Evolutionary conservation across 805 yeast species (phyloP), one percentile per base, ranked within the genome.

Genomic region (Barnettozyma californica): DNA sequence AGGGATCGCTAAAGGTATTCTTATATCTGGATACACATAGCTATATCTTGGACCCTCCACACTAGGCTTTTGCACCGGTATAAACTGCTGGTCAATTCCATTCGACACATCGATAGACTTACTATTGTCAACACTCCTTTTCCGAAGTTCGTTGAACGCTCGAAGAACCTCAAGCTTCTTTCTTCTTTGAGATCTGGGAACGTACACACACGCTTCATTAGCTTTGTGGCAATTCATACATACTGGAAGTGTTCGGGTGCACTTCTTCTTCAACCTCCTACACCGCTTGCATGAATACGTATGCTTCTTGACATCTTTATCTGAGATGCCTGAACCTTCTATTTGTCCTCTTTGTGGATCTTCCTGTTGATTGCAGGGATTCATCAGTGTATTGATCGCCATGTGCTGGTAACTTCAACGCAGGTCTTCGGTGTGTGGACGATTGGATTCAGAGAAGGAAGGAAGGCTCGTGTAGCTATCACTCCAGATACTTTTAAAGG

Each of bases 191-290:
- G 73, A 70, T 47, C 73, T 64, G 3, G 75, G 74, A 3, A 73
- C 71, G 53, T 76, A 76, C 37, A 62, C 63, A 55, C 81, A 77
- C 2, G 41, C 39, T 43, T 65, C 69, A 8, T 63, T 61, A 8
- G 72, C 68, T 48, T 64, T 69, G 10, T 39, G 42, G 53, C 82
- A 77, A 53, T 72, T 74, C 10, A 52, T 48, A 53, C 82, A 77
- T 16, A 54, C 60, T 0, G 81, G 80, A 1, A 59, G 47, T 20
- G 71, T 65, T 53, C 74, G 71, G 1, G 75, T 64, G 55, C 82
- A 77, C 53, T 71, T 73, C 60, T 76, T 76, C 60, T 77, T 77
- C 35, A 75, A 59, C 44, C 69, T 62, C 44, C 81, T 64, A 55
- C 82, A 77, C 36, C 79, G 57, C 16, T 69, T 59, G 56, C 81